These are phyloP conservation scores for Aureococcus anophagefferens DNA, from an alignment of 108 stramenopile genomes.

Conservation along the genomic window DNA sequence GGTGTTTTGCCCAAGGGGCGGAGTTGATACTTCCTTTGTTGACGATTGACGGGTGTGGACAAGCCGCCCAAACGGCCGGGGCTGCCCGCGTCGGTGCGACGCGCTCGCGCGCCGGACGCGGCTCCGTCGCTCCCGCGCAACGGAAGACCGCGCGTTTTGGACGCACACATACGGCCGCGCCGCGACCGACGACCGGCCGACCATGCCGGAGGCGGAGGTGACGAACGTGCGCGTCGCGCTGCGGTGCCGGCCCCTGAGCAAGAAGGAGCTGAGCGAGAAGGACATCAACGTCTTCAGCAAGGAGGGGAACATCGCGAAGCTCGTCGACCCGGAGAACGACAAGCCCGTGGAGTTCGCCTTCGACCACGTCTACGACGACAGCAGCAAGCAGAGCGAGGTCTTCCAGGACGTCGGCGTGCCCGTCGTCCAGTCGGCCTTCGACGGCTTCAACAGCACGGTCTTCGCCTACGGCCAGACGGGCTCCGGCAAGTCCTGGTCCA, in stretches of 20 bases:
- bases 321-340: not conserved
- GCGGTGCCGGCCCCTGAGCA: not conserved
- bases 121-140: no score
- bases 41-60: no score
- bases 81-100: no score
- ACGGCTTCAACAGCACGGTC: slow-evolving; percentile 40
- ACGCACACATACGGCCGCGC: no score
- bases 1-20: no score
- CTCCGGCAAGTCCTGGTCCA: slow-evolving; percentile 10
- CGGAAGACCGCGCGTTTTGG: no score
- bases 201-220: not conserved
- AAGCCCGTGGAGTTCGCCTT: slow-evolving; percentile 1
- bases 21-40: no score
- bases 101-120: no score
- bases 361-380: slow-evolving; percentile 1
- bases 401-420: slow-evolving; percentile 3
- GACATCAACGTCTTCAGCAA: not conserved
- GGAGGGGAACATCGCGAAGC: not conserved
- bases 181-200: no score
- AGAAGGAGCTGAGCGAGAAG: slow-evolving; percentile 1
- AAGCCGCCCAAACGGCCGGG: no score
- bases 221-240: slow-evolving; percentile 3
- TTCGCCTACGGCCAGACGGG: slow-evolving; percentile 43
- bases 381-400: not conserved
- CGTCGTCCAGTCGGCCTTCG: slow-evolving; percentile 8